Base-by-base conservation (phyloP, 2,329 filamentous ascomycete species). In the Calcarisporium arbuscula region DNA sequence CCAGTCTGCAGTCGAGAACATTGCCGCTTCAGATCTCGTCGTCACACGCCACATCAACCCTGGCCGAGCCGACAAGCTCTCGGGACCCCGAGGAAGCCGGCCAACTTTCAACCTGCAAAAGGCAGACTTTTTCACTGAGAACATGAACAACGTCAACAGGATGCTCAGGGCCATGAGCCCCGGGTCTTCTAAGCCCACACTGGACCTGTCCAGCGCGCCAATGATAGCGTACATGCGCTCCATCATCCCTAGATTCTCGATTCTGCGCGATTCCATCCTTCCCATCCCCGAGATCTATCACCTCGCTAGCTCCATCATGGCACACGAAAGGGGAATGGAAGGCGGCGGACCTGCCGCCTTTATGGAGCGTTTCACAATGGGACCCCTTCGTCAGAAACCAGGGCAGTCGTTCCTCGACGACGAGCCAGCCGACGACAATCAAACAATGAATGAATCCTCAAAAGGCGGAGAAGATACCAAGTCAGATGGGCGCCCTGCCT, bases 81-180 rank as follows among this genome's bases (percentile, higher is more conserved):
- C 25, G 7, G 19, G 28, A 9, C 17, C 32, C 7, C 33, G 30
- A 7, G 32, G 25, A 18, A 15, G 9, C 2, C 15, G 10, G 4
- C 22, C 22, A 8, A 26, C 36, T 3, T 43, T 47, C 14, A 49
- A 36, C 19, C 36, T 62, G 9, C 56, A 60, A 39, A 50, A 55
- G 28, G 49, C 51, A 11, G 66, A 70, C 40, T 56, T 58, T n/a
- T 53, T 65, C 17, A 40, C 52, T 11, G 67, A 70, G 32, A 73
- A 73, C 39, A 40, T 70, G 15, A 45, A 46, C 37, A 73, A 73
- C 32, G 58, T 72, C 38, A 60, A 61, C 36, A 56, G 59, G 31
- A 70, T 72, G 68, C 41, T 71, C 19, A 50, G 52, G 25, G 53
- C 57, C n/a, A 46, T 70, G 35, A 52, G 54, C 4, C 51, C 55